These are phyloP conservation scores for Lentinula boryana DNA, from an alignment of 768 basidiomycete species.

Conservation along the genomic window DNA sequence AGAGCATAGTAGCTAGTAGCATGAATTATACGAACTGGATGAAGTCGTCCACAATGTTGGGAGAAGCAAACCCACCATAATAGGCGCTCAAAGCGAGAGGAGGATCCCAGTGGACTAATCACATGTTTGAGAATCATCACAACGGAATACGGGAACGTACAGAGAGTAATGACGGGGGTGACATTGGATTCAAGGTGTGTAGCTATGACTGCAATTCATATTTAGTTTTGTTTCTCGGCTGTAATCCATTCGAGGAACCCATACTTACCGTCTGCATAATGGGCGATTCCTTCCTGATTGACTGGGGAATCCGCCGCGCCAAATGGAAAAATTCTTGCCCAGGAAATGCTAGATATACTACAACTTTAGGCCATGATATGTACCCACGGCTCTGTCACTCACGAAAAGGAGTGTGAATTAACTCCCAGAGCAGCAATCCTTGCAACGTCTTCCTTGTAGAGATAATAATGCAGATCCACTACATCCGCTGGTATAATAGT, in stretches of 20 bases:
- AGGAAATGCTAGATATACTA: constrained; percentile 33
- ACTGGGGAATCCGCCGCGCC: constrained; percentile 43
- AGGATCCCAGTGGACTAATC: constrained; percentile 42
- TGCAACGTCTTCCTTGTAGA: constrained; percentile 47
- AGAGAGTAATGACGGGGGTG: constrained; percentile 43
- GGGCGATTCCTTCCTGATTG: constrained; percentile 39
- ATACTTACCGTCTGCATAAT: constrained; percentile 35
- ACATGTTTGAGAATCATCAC: neutral
- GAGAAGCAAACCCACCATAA: constrained; percentile 44
- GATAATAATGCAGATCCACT: constrained; percentile 42
- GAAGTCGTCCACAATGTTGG: constrained; percentile 41
- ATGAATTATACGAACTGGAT: constrained; percentile 27
- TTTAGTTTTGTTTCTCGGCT: neutral
- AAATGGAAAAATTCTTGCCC: constrained; percentile 47
- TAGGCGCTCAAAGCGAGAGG: constrained; percentile 41
- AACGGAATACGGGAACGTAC: constrained; percentile 21
- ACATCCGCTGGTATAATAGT: constrained; percentile 29
- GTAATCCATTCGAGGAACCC: neutral
- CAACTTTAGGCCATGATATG: neutral
- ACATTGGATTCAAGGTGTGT: constrained; percentile 35
- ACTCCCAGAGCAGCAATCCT: constrained; percentile 45
- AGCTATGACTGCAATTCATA: constrained; percentile 30
- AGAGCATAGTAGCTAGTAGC: neutral
- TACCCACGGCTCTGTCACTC: constrained; percentile 7
- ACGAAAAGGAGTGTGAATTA: constrained; percentile 51